Evolutionary conservation across 371 early-diverging fungal species (phyloP).

Genomic region (Apophysomyces sp.): DNA sequence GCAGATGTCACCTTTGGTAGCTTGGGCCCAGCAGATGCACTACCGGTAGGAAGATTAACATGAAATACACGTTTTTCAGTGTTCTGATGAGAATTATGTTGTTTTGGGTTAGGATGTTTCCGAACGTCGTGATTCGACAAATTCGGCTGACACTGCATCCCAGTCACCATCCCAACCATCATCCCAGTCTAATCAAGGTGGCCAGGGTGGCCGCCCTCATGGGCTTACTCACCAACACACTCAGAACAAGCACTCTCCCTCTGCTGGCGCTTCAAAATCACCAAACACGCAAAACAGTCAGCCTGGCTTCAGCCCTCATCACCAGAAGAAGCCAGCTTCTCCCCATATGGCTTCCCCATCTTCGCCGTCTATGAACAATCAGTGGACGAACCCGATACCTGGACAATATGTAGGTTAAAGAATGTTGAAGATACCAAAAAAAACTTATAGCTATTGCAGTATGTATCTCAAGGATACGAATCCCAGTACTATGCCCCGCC

Average conservation of each 20-base stretch:
- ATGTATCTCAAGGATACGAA: constrained; percentile 25
- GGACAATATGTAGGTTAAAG: constrained; percentile 25
- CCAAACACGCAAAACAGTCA: constrained; percentile 30
- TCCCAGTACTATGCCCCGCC: constrained; percentile 24
- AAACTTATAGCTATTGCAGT: constrained; percentile 16
- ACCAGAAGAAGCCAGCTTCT: constrained; percentile 30
- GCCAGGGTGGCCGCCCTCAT: constrained; percentile 11
- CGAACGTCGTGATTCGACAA: constrained; percentile 18
- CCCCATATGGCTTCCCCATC: constrained; percentile 32
- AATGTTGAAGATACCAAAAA: neutral
- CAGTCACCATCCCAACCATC: constrained; percentile 2
- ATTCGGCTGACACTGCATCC: neutral
- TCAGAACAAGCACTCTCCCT: constrained; percentile 19
- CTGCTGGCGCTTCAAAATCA: constrained; percentile 25
- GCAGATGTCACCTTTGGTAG: constrained; percentile 47
- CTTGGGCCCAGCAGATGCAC: constrained; percentile 33
- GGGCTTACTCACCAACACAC: too few species aligned
- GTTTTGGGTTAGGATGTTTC: neutral
- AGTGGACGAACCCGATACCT: constrained; percentile 7
- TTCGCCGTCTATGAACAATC: constrained; percentile 28
- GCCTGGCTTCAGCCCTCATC: constrained; percentile 31
- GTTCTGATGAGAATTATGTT: neutral
- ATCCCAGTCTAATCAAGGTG: neutral
- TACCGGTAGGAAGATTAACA: constrained; percentile 23
- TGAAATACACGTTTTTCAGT: neutral